These are phyloP conservation scores for Stagonosporopsis rhizophila DNA, from an alignment of 2,329 filamentous ascomycete species.

Conservation along the genomic window DNA sequence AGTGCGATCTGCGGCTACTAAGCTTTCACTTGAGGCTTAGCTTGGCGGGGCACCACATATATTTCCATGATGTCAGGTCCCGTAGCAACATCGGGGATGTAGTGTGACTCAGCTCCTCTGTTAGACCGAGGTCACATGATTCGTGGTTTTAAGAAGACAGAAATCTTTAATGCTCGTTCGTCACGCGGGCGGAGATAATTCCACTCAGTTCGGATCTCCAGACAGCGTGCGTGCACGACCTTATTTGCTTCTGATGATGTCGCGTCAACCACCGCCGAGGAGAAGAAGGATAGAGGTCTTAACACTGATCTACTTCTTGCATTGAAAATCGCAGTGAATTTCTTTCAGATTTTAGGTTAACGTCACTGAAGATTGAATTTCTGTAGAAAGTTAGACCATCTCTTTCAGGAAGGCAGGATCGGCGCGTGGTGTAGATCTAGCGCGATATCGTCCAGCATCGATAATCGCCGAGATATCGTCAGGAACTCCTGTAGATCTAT, in stretches of 20 bases:
- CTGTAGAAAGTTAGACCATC: not conserved
- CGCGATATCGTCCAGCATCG: not conserved
- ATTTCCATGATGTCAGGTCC: slow-evolving; percentile 5
- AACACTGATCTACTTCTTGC: slow-evolving; percentile 2
- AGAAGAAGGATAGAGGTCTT: not conserved
- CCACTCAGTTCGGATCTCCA: too few species aligned
- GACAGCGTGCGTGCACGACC: too few species aligned
- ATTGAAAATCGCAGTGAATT: not conserved
- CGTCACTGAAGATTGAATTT: slow-evolving; percentile 4
- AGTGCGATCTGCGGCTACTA: slow-evolving; percentile 4
- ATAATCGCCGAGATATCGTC: not conserved
- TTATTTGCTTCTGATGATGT: too few species aligned
- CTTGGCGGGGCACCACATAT: slow-evolving; percentile 1
- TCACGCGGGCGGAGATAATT: too few species aligned
- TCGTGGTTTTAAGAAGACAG: too few species aligned
- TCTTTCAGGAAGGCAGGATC: slow-evolving; percentile 5
- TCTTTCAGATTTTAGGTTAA: not conserved
- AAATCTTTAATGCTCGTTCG: too few species aligned
- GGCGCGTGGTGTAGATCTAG: not conserved
- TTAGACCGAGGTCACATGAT: not conserved
- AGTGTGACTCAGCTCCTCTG: not conserved
- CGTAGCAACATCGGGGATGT: not conserved
- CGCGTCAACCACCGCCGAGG: too few species aligned
- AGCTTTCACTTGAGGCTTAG: slow-evolving; percentile 5
- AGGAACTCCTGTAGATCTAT: not conserved